Evolutionary conservation across 257 asterid species (phyloP).

Genomic region (Capsicum rhomboideum): DNA sequence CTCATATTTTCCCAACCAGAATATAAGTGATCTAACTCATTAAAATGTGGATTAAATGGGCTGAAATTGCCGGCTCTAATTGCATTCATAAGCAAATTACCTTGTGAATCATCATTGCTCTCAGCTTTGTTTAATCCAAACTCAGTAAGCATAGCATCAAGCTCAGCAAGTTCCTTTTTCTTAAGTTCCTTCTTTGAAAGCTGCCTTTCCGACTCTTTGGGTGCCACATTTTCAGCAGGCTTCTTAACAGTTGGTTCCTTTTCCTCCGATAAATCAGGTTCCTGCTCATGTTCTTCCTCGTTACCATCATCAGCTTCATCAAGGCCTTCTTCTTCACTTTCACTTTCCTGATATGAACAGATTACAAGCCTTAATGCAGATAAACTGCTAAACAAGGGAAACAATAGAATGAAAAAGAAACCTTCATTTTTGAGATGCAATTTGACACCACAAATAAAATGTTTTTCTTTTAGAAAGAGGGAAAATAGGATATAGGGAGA

Average conservation of each 20-base stretch:
- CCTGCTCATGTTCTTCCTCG: slow-evolving; percentile 74
- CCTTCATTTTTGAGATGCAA: background rate
- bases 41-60: too few relatives aligned
- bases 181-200: slow-evolving; percentile 88
- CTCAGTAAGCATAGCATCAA: slow-evolving; percentile 89
- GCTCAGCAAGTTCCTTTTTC: slow-evolving; percentile 96
- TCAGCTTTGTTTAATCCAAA: slow-evolving; percentile 52
- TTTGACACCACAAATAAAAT: background rate
- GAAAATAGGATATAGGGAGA: background rate
- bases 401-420: background rate
- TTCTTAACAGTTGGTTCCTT: slow-evolving; percentile 31
- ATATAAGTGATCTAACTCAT: too few relatives aligned
- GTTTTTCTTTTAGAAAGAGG: background rate
- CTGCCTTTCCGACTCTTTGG: slow-evolving; percentile 82
- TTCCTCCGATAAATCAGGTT: slow-evolving; percentile 45
- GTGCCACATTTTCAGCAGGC: slow-evolving; percentile 46
- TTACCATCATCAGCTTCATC: slow-evolving; percentile 50
- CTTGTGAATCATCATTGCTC: slow-evolving; percentile 44
- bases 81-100: slow-evolving; percentile 24
- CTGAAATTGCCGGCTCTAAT: too few relatives aligned
- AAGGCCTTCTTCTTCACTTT: slow-evolving; percentile 36
- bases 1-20: too few relatives aligned
- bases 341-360: slow-evolving; percentile 30
- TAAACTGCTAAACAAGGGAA: background rate
- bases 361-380: background rate